phyloP scores from a whole-genome alignment of 2,329 filamentous ascomycete genomes.

The Amauroascus verrucosus region DNA sequence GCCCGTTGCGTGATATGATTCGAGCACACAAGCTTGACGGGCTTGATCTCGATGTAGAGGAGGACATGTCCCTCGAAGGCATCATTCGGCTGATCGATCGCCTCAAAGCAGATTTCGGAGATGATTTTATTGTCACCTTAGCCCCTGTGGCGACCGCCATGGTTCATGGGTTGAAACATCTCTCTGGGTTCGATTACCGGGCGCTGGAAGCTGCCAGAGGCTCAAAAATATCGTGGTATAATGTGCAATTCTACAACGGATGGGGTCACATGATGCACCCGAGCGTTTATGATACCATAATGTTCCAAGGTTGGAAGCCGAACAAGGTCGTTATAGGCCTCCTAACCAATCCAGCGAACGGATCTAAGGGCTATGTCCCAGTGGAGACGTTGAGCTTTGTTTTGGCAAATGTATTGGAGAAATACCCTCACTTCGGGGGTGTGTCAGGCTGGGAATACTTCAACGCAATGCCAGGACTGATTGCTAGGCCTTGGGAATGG shows the following conservation, averaged over 20 bases:
- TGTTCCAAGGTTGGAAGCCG: conserved; percentile 56
- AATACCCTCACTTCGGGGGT: conserved; percentile 65
- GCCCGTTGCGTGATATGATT: conserved; percentile 56
- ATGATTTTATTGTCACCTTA: conserved; percentile 63
- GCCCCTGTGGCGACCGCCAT: conserved; percentile 73
- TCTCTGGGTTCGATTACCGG: conserved; percentile 75
- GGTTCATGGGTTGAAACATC: conserved; percentile 45
- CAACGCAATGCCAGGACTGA: conserved; percentile 60
- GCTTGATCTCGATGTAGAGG: conserved; percentile 70
- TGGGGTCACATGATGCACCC: conserved; percentile 59
- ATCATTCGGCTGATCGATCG: conserved; percentile 58
- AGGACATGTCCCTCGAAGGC: conserved; percentile 57
- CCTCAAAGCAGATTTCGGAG: conserved; percentile 43
- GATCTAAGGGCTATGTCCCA: conserved; percentile 52
- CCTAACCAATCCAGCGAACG: conserved; percentile 68
- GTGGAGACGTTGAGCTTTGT: conserved; percentile 48
- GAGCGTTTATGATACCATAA: conserved; percentile 34
- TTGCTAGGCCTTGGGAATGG: conserved; percentile 64
- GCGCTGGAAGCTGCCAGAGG: conserved; percentile 59
- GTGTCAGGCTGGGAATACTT: conserved; percentile 97
- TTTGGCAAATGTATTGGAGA: conserved; percentile 46
- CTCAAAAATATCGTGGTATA: conserved; percentile 68
- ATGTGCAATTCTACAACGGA: conserved; percentile 85
- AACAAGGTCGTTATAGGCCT: conserved; percentile 68
- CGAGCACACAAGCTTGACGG: conserved; percentile 54